Evolutionary conservation across 1,284 basidiomycete species (phyloP).

Genomic region (Leccinum huronense): DNA sequence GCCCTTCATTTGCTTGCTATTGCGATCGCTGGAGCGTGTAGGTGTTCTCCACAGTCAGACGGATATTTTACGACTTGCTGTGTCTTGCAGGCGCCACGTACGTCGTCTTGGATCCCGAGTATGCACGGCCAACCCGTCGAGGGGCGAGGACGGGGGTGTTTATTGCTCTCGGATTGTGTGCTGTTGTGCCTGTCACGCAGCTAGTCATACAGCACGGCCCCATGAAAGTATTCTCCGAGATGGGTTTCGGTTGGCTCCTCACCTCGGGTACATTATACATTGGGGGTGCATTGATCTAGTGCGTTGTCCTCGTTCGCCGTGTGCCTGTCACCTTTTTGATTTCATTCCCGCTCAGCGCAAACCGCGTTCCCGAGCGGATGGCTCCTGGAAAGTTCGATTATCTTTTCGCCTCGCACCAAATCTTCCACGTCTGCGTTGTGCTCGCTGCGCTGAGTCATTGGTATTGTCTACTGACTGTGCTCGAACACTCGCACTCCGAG

Average conservation of each 20-base stretch:
- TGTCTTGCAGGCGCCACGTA: constrained; percentile 57
- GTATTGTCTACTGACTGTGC: constrained; percentile 52
- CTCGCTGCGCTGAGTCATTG: constrained; percentile 79
- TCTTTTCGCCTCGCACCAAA: constrained; percentile 80
- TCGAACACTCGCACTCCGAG: constrained; percentile 56
- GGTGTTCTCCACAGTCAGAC: constrained; percentile 29
- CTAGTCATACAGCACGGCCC: constrained; percentile 59
- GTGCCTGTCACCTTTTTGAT: constrained; percentile 28
- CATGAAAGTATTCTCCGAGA: constrained; percentile 51
- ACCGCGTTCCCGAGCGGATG: constrained; percentile 78
- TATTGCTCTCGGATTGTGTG: constrained; percentile 75
- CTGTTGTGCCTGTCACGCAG: constrained; percentile 72
- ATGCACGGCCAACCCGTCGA: constrained; percentile 73
- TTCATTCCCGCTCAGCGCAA: constrained; percentile 56
- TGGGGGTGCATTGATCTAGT: constrained; percentile 79
- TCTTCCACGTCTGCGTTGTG: constrained; percentile 85
- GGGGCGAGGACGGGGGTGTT: constrained; percentile 80
- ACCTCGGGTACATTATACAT: constrained; percentile 73
- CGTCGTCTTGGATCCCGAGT: constrained; percentile 78
- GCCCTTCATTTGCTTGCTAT: constrained; percentile 55
- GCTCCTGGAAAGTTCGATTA: constrained; percentile 80
- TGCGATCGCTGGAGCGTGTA: constrained; percentile 59
- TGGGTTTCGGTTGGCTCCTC: constrained; percentile 71
- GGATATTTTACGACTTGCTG: constrained; percentile 11
- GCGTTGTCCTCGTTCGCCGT: constrained; percentile 42